Percentiles rank a stretch among this genome's conserved stretches.
These are phyloP conservation scores for Exophiala xenobiotica DNA, from an alignment of 2,329 filamentous ascomycete species.

Conservation along the genomic window DNA sequence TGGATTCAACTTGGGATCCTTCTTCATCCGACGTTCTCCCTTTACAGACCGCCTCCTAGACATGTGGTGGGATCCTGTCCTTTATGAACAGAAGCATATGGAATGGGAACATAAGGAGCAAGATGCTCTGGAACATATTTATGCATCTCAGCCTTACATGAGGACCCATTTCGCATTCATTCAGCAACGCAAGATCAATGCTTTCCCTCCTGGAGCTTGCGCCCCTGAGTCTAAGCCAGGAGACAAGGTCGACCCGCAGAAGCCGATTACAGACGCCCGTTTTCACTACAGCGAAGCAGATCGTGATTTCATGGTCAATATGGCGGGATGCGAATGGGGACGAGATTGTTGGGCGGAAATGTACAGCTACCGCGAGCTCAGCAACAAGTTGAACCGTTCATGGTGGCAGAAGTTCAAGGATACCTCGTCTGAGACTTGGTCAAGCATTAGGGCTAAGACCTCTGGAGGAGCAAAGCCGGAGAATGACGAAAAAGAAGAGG, in stretches of 20 bases:
- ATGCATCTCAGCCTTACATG: constrained; percentile 88
- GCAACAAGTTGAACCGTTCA: constrained; percentile 82
- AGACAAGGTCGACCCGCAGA: constrained; percentile 11
- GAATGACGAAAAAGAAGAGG: background rate
- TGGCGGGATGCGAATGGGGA: constrained; percentile 97
- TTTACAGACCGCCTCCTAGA: constrained; percentile 93
- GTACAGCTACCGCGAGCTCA: constrained; percentile 89
- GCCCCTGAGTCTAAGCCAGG: constrained; percentile 39
- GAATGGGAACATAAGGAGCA: constrained; percentile 99
- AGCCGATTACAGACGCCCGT: constrained; percentile 54
- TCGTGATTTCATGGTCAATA: constrained; percentile 92
- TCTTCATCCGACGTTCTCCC: constrained; percentile 79
- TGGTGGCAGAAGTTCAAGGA: constrained; percentile 66
- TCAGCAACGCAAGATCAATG: constrained; percentile 88
- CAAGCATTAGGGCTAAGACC: background rate
- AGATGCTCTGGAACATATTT: constrained; percentile 89
- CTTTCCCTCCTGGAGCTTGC: constrained; percentile 88
- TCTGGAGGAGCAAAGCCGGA: background rate
- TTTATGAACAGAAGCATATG: constrained; percentile 98
- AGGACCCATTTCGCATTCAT: constrained; percentile 85
- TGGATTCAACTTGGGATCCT: constrained; percentile 95
- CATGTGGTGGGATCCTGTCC: constrained; percentile 97
- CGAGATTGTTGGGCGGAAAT: constrained; percentile 98
- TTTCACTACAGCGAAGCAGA: constrained; percentile 86
- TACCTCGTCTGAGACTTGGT: constrained; percentile 21